Conservation (phyloP, 305 asterid genomes). For the Fraxinus albicans region DNA sequence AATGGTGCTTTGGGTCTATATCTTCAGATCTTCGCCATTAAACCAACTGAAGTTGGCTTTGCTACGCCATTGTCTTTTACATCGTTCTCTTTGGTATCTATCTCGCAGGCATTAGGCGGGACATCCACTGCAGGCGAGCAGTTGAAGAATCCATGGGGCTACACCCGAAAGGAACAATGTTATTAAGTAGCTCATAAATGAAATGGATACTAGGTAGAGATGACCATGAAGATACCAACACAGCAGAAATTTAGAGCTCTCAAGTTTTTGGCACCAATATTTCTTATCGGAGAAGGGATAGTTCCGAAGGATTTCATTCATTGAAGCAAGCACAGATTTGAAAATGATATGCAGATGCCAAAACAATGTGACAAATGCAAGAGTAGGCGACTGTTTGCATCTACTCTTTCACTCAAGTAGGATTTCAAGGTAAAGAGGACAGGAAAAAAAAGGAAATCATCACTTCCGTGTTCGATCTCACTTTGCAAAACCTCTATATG, state of each 20-base stretch:
- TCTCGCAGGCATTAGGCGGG: conserved; percentile 68
- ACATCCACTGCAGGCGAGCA: conserved; percentile 97
- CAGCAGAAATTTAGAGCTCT: neutral
- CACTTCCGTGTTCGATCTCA: neutral
- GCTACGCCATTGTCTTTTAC: conserved; percentile 55
- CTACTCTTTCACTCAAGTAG: neutral
- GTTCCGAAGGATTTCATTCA: neutral
- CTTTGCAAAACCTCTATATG: neutral
- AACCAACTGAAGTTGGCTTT: conserved; percentile 46
- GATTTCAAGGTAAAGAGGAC: neutral
- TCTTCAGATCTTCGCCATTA: conserved; percentile 74
- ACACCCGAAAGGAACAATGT: conserved; percentile 29
- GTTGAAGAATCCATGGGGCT: conserved; percentile 97
- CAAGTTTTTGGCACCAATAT: neutral
- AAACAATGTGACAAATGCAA: neutral
- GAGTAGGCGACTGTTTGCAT: neutral
- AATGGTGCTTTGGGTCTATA: neutral
- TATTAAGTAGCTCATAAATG: neutral
- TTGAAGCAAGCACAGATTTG: neutral
- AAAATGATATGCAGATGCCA: neutral
- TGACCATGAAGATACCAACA: neutral
- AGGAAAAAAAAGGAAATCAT: neutral
- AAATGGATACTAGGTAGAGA: neutral
- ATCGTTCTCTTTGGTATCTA: conserved; percentile 65
- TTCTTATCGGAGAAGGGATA: neutral